Evolutionary conservation across 495 filamentous ascomycete genomes (phyloP), one percentile per base, ranked within the genome.

Genomic region (Tuber microsphaerosporum): DNA sequence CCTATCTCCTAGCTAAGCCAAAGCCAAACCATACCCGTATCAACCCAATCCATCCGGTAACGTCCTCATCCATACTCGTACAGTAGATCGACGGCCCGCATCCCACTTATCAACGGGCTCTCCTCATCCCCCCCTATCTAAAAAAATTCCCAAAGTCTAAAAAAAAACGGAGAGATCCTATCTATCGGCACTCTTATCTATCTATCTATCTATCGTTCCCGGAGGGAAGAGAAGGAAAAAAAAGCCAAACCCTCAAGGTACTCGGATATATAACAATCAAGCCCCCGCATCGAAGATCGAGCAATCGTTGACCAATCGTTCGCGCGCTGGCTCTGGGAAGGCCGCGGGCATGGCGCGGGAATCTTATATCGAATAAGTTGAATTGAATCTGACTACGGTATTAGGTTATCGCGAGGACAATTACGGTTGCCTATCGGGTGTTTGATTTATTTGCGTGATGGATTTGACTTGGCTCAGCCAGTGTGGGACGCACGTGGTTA

Each of bases 161-260:
- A n/a, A 12, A 12, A 26, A 61, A 26, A 61, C 39, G 2, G 2
- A 31, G n/a, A 9, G 22, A 26, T 61, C n/a, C 51, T 61, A 61
- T 61, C 51, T 26, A 61, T 61, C 51, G 26, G n/a, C 51, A 26
- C n/a, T 61, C 51, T 61, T 61, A 61, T 61, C 51, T 61, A 61
- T 61, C 51, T 26, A 61, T 26, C 51, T 61, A 61, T 61, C 51
- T 61, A 26, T 61, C 22, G 10, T 26, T 14, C 51, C n/a, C 51
- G 51, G n/a, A 5, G n/a, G 17, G 46, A 48, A 48, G 6, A 22
- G 46, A 43, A 41, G 45, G 34, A 37, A 46, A 51, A 51, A 51
- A 51, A n/a, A 5, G 22, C 22, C 22, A 51, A 2, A 14, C 42
- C 42, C 42, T 43, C 42, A 61, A 26, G 51, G 5, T 41, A 41